Percentiles rank a stretch among this genome's conserved stretches.
phyloP scores from a whole-genome alignment of 306 rosid species.

The Cicer pinnatifidum region DNA sequence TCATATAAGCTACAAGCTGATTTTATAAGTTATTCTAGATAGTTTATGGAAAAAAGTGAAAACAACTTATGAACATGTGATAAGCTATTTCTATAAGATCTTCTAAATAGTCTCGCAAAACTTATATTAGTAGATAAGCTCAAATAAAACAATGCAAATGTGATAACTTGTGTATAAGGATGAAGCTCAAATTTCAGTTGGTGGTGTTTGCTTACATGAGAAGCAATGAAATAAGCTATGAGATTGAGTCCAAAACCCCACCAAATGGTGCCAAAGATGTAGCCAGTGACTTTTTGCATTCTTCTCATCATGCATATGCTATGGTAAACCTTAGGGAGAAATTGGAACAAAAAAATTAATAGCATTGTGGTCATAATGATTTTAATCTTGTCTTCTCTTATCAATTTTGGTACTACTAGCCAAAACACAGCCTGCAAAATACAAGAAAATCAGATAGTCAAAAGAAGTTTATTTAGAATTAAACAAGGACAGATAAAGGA shows the following conservation, averaged over 20 bases:
- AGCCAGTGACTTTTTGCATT: constrained; percentile 97
- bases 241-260: constrained; percentile 99
- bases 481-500: too few relatives aligned
- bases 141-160: too few relatives aligned
- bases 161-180: background rate
- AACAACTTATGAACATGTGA: background rate
- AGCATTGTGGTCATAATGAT: constrained; percentile 88
- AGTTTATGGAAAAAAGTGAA: background rate
- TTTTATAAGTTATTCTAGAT: background rate
- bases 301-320: constrained; percentile 88
- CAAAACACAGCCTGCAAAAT: constrained; percentile 86
- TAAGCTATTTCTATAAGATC: too few relatives aligned
- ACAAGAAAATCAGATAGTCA: constrained; percentile 13
- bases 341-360: constrained; percentile 84
- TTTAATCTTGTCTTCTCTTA: constrained; percentile 88
- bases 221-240: constrained; percentile 96
- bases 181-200: constrained; percentile 13
- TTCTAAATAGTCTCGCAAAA: too few relatives aligned
- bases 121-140: too few relatives aligned
- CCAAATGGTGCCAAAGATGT: constrained; percentile 98
- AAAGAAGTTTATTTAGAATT: background rate
- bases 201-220: constrained; percentile 68
- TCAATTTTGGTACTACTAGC: constrained; percentile 80
- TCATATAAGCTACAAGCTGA: background rate
- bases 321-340: constrained; percentile 95